A percentile compares a stretch with the other conserved stretches of the same genome.
phyloP scores from a whole-genome alignment of 495 filamentous ascomycete species.

The Beverwykella pulmonaria region DNA sequence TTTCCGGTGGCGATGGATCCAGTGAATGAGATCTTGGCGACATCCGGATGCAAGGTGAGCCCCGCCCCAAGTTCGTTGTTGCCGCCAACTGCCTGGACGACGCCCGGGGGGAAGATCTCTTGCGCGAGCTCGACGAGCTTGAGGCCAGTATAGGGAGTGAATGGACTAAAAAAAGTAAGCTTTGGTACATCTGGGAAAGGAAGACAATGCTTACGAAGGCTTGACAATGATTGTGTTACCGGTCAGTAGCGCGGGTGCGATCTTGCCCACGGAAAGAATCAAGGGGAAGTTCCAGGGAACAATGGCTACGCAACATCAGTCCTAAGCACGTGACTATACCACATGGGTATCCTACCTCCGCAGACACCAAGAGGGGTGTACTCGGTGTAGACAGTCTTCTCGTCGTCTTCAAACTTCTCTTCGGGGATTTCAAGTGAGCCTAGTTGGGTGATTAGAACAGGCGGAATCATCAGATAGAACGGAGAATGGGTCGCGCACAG shows the following conservation, averaged over 20 bases:
- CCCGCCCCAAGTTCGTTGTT: constrained; percentile 64
- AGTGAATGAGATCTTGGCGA: constrained; percentile 72
- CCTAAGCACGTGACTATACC: not conserved
- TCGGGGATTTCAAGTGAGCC: constrained; percentile 43
- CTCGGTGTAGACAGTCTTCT: constrained; percentile 36
- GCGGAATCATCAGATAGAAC: not conserved
- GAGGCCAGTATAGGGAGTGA: constrained; percentile 68
- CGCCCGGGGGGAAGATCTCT: constrained; percentile 64
- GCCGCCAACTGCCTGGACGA: constrained; percentile 68
- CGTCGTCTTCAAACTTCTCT: constrained; percentile 48
- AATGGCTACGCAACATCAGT: constrained; percentile 32
- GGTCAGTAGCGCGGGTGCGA: constrained; percentile 59
- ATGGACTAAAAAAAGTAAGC: constrained; percentile 31
- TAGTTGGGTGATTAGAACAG: constrained; percentile 13
- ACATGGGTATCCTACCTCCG: constrained; percentile 7
- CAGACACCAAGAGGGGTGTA: constrained; percentile 40
- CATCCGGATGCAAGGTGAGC: constrained; percentile 60
- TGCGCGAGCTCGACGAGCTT: constrained; percentile 66
- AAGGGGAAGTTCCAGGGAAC: constrained; percentile 66
- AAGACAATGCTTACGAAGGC: constrained; percentile 43
- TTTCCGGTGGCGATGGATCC: constrained; percentile 67
- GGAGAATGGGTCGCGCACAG: constrained; percentile 7
- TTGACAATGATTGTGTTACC: constrained; percentile 68
- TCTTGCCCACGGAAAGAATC: constrained; percentile 57
- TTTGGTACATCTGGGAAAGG: not conserved